phyloP scores from a whole-genome alignment of 1,284 basidiomycete genomes.

The Leccinum solheimii region DNA sequence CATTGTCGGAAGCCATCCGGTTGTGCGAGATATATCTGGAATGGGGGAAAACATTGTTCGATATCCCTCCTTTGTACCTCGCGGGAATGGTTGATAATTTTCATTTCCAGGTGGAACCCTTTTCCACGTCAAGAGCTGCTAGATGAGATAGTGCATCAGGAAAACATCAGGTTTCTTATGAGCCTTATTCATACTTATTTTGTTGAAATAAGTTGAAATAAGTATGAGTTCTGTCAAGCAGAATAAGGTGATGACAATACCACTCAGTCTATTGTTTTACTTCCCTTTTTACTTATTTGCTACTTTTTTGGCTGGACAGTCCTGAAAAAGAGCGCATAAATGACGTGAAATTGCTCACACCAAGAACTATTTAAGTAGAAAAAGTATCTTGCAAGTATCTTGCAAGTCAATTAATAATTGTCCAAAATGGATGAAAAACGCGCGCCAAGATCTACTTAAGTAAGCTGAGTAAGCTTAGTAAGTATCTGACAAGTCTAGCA shows the following conservation, averaged over 20 bases:
- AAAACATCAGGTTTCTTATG: not conserved
- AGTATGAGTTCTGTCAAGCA: not conserved
- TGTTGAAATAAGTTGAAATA: not conserved
- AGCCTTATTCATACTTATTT: not conserved
- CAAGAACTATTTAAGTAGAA: not conserved
- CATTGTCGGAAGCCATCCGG: conserved; percentile 52
- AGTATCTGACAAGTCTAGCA: not conserved
- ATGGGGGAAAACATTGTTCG: conserved; percentile 52
- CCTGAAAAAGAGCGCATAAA: not conserved
- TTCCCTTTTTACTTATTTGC: not conserved
- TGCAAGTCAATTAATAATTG: not conserved
- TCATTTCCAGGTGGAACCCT: conserved; percentile 36
- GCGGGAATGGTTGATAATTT: conserved; percentile 9
- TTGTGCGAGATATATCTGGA: conserved; percentile 58
- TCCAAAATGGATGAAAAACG: not conserved
- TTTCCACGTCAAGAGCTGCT: conserved; percentile 46
- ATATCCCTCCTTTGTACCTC: not conserved
- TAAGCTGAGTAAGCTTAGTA: not conserved
- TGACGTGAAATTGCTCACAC: not conserved
- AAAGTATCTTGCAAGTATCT: not conserved
- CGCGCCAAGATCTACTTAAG: not conserved
- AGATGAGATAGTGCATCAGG: conserved; percentile 44
- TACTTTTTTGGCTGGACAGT: not conserved
- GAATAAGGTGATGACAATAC: not conserved
- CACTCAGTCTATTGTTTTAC: not conserved